phyloP scores from a whole-genome alignment of 1,284 basidiomycete species.

The Tilletia indica region DNA sequence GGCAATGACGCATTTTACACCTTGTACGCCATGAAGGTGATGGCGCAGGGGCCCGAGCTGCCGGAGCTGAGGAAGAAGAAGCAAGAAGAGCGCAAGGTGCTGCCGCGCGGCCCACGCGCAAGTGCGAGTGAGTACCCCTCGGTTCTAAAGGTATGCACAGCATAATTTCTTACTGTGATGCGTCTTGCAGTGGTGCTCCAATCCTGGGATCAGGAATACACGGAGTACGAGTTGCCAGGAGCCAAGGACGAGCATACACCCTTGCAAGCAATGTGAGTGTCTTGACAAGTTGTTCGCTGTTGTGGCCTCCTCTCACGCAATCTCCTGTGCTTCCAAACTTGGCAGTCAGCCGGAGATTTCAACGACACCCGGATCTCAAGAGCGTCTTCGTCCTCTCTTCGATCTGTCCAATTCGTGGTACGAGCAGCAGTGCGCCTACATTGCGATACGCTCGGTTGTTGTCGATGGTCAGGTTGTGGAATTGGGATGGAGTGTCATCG shows the following conservation, averaged over 20 bases:
- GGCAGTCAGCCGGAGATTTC: neutral
- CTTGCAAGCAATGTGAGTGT: neutral
- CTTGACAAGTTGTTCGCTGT: neutral
- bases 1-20: constrained; percentile 15
- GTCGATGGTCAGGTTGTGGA: neutral
- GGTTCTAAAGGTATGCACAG: too few relatives aligned
- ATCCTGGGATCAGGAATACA: neutral
- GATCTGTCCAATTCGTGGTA: neutral
- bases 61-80: constrained; percentile 1
- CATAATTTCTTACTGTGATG: too few relatives aligned
- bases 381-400: neutral
- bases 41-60: neutral
- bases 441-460: neutral
- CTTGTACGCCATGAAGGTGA: neutral
- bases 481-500: neutral
- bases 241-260: neutral
- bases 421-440: neutral
- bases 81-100: constrained; percentile 5
- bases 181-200: neutral
- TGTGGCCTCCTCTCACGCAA: neutral
- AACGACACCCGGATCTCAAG: neutral
- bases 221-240: neutral
- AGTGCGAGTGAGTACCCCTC: too few relatives aligned
- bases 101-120: neutral
- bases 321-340: neutral